phyloP scores from a whole-genome alignment of 1,284 basidiomycete species.

The Trametes polyzona region DNA sequence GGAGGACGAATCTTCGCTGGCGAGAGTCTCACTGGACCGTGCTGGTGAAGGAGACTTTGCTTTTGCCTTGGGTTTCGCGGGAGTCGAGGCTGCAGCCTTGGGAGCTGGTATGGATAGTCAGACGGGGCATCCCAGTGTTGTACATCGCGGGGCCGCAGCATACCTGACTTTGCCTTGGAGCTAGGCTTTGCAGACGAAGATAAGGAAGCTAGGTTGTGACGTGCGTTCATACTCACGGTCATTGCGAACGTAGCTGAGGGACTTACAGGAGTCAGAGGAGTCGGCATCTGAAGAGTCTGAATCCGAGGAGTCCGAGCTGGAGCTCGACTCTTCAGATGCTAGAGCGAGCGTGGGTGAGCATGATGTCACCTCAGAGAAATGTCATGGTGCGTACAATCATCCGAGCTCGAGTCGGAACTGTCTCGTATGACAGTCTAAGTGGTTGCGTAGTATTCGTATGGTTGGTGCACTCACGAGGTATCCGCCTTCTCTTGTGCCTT shows the following conservation, averaged over 20 bases:
- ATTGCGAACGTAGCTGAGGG: too few relatives aligned
- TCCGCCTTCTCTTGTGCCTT: background rate
- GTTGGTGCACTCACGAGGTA: conserved; percentile 19
- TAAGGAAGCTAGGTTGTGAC: conserved; percentile 26
- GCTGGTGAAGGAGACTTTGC: conserved; percentile 16
- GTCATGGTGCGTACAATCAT: conserved; percentile 16
- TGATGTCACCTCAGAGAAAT: background rate
- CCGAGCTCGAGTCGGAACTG: conserved; percentile 32
- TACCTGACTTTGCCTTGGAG: conserved; percentile 7
- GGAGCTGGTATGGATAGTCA: background rate
- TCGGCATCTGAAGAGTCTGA: conserved; percentile 20
- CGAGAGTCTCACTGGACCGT: conserved; percentile 32
- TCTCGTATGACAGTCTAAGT: conserved; percentile 6
- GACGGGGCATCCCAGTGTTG: too few relatives aligned
- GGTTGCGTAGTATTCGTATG: background rate
- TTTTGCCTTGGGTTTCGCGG: conserved; percentile 1
- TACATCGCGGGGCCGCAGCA: background rate
- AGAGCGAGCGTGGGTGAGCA: background rate
- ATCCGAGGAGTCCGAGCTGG: conserved; percentile 26
- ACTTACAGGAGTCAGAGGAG: conserved; percentile 24
- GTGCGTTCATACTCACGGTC: too few relatives aligned
- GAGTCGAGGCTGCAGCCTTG: background rate
- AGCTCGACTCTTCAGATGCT: conserved; percentile 17
- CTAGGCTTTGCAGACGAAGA: conserved; percentile 9
- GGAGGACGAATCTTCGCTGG: conserved; percentile 24